Evolutionary conservation across 768 basidiomycete genomes (phyloP), one percentile per base, ranked within the genome.

Genomic region (Glaciozyma martinii): DNA sequence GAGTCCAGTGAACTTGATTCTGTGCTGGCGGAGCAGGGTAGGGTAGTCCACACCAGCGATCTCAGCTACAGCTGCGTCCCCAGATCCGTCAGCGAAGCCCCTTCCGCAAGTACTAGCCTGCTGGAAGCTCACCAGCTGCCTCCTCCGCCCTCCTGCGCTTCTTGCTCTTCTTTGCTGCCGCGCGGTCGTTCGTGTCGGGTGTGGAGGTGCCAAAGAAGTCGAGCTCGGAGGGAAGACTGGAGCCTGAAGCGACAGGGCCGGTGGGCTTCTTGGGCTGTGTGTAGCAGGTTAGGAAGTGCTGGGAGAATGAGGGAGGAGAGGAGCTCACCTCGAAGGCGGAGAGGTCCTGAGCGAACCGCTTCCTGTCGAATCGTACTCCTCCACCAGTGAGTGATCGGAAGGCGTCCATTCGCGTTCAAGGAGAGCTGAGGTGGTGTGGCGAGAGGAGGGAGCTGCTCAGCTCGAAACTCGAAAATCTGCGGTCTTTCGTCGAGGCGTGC

Each of bases 361-460:
- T 79, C 77, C 89, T 93, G 80, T 92, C 81, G 70, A 97, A 95
- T 61, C 80, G 81, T 1, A 82, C 82, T 1, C 90, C 90, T 42
- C 93, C 93, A 21, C 89, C 83, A 40, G 92, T 90, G 32, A 98
- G 83, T 18, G 95, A 76, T 68, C 87, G 87, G 76, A 98, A 98
- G 7, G 90, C 86, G 71, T 92, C 90, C 46, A 47, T 47, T 47
- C 16, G 19, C 21, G 4, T 3, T n/a, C 3, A 15, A 47, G 46
- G 16, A 19, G 46, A 47, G n/a, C 46, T 47, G 46, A n/a, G 21
- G 46, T 7, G 46, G 9, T 47, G 46, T 19, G 46, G 46, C 13
- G 46, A 40, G 37, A 40, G 37, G 37, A 40, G 12, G 37, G 37
- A 40, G 37, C 37, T 12, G 37, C 33, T 40, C 37, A 13, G 10